Evolutionary conservation across 352 stramenopile genomes (phyloP), one percentile per base, ranked within the genome.

Genomic region (Aphanomyces stellatus): DNA sequence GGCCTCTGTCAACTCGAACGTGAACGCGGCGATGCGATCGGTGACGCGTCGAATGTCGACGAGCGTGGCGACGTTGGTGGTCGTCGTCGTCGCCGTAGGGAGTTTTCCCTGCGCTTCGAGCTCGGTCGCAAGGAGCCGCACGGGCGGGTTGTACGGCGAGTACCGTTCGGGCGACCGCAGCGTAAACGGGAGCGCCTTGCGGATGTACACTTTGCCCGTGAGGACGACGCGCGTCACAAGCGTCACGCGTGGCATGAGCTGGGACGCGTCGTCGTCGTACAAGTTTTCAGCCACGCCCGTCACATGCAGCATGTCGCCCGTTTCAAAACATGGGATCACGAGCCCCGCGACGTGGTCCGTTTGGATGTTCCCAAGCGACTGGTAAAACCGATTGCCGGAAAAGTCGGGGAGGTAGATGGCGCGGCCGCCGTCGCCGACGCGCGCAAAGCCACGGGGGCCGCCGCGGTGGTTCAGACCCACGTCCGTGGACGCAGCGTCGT

Each of bases 401-500:
- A 60, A 68, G 25, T 68, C 61, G 5, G 61, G 61, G 10, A 68
- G 17, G 42, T 51, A 27, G 30, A 43, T 41, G 4, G 56, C 10
- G n/a, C 10, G 15, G 2, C 46, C 34, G 22, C 41, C 17, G 24
- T 48, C 61, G n/a, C 61, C 61, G 27, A 59, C 61, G 15, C 61
- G 48, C 3, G 56, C 48, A 30, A 68, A 68, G n/a, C 61, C 61
- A 40, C 31, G 61, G 6, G 27, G 11, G 15, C 61, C 61, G 5
- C 61, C 61, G 7, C 61, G 61, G 24, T 68, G 61, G 61, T 68
- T 68, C 30, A 68, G 34, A 5, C 61, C 61, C 28, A 68, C 35
- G 61, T 68, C 61, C 7, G 61, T 53, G 4, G 42, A 51, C 19
- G 13, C 5, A 7, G 42, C 8, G 19, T 51, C 42, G n/a, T 8